Conservation (phyloP, 108 stramenopile species). For the Stephanodiscus minutulus region DNA sequence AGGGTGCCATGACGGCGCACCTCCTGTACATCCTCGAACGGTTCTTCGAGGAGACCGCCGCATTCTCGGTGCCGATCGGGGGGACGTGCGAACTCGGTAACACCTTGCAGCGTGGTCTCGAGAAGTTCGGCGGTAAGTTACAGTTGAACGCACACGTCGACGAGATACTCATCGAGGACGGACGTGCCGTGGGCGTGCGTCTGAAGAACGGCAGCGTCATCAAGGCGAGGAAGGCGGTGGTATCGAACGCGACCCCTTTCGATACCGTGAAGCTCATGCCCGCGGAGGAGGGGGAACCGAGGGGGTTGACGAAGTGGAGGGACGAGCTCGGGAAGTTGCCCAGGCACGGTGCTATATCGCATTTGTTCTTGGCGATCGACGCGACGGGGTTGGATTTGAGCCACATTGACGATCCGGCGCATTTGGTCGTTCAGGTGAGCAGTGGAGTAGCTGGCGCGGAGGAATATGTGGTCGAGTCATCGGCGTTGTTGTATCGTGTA, state of each 20-base stretch:
- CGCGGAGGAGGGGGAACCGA: conserved; percentile 47
- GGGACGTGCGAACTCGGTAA: conserved; percentile 85
- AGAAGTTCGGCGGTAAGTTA: conserved; percentile 86
- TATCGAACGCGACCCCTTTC: conserved; percentile 93
- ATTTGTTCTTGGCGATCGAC: conserved; percentile 87
- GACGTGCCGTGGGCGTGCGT: conserved; percentile 85
- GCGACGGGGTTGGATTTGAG: conserved; percentile 81
- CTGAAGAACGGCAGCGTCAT: conserved; percentile 89
- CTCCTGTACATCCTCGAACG: conserved; percentile 90
- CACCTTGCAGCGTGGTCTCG: conserved; percentile 75
- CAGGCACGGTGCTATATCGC: conserved; percentile 88
- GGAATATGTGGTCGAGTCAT: no score
- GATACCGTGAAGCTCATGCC: conserved; percentile 89
- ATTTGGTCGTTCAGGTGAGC: conserved; percentile 82
- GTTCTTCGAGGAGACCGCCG: conserved; percentile 89
- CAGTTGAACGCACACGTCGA: conserved; percentile 91
- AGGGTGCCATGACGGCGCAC: conserved; percentile 88
- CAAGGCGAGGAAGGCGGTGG: conserved; percentile 90
- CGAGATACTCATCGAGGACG: conserved; percentile 89
- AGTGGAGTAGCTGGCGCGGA: not conserved
- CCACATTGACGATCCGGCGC: conserved; percentile 88
- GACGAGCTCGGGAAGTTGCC: conserved; percentile 78
- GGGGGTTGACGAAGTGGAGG: conserved; percentile 73
- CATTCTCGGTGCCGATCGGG: conserved; percentile 87
- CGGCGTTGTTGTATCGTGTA: no score